Evolutionary conservation across 257 asterid species (phyloP), one percentile per base, ranked within the genome.

Genomic region (Euphrasia confusa): DNA sequence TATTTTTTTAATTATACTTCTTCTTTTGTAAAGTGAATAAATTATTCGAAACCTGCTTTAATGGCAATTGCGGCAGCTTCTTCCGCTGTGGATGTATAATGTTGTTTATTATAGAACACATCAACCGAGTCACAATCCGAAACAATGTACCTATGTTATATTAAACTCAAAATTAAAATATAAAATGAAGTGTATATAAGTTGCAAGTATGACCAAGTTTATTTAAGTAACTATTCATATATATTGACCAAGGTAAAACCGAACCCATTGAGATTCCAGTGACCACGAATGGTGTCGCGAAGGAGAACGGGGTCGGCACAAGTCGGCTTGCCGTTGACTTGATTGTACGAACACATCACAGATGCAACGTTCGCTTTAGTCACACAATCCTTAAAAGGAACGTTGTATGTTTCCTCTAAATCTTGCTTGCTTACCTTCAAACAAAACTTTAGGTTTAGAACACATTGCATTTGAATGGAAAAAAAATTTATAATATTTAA

Each of bases 331-430:
- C 99, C 99, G 50, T 92, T 92, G 28, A 89, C 96, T 17, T 92
- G 89, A 70, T 92, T 89, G 88, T 92, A 89, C 0, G 97, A 92
- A 58, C 99, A 92, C 99, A 92, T 92, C 1, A 92, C 84, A 72
- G 96, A 89, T 0, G 97, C 97, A 14, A 89, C 99, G 58, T 58
- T 78, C 0, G 97, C 99, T 62, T 92, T 93, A 26, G 42, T 40
- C 45, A 92, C 95, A 75, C 99, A 92, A 3, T 89, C 91, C 69
- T 83, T 92, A 75, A 92, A 92, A 1, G 99, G 99, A 54, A 92
- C 97, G 65, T 92, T 86, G 68, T 84, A 92, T 7, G 97, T 92
- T 60, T 92, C 99, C 72, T 89, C 99, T 60, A 92, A 63, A 69
- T 92, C 99, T 37, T 86, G 99, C 66, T 62, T 81, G 77, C 81